These are phyloP conservation scores for Aspergillus avenaceus DNA, from an alignment of 495 filamentous ascomycete genomes.

Conservation along the genomic window DNA sequence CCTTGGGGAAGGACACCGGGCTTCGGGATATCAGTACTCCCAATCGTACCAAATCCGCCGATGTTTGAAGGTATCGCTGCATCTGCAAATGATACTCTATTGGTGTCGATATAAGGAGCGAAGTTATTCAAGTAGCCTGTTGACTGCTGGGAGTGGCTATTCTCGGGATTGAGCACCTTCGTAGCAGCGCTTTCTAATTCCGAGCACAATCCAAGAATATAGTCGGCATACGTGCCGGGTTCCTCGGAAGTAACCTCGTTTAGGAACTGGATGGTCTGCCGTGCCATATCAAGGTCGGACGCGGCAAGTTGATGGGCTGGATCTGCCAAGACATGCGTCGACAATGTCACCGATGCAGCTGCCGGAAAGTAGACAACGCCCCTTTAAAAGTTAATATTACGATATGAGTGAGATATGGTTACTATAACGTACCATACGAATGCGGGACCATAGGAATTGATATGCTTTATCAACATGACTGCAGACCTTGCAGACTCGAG, in stretches of 20 bases:
- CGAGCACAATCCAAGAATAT: constrained; percentile 13
- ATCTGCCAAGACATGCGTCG: constrained; percentile 2
- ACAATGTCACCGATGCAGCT: constrained; percentile 12
- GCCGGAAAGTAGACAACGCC: constrained; percentile 18
- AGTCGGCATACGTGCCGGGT: constrained; percentile 19
- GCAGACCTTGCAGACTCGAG: constrained; percentile 15
- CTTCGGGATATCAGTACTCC: background rate
- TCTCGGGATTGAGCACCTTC: background rate
- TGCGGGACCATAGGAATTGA: background rate
- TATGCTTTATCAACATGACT: background rate
- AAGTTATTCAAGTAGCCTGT: background rate
- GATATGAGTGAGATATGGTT: background rate
- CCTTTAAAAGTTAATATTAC: constrained; percentile 5
- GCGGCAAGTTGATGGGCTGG: constrained; percentile 2
- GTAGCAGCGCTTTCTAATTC: constrained; percentile 9
- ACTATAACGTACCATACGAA: constrained; percentile 8
- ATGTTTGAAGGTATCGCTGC: background rate
- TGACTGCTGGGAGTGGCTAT: background rate
- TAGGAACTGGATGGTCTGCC: constrained; percentile 3
- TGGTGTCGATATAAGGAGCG: background rate
- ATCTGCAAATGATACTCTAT: background rate
- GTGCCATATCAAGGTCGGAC: constrained; percentile 8
- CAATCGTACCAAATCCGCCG: background rate
- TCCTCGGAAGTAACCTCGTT: constrained; percentile 10
- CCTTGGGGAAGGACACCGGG: background rate